Conservation (phyloP, 2,329 filamentous ascomycete genomes). For the Trichoderma sp. region DNA sequence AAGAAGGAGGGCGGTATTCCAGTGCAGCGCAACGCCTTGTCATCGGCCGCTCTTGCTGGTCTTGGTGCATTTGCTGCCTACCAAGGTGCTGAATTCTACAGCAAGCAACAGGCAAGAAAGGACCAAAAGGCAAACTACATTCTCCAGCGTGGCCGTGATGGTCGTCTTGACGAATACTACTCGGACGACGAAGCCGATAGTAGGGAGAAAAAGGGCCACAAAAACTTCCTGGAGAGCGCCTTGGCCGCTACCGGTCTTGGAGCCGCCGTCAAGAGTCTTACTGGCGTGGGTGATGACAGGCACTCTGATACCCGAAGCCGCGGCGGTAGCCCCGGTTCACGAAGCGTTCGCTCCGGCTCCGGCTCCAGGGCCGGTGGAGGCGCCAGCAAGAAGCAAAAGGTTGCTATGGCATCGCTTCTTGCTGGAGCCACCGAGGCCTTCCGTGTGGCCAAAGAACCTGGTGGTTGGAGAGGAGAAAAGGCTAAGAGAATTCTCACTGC, state of each 20-base stretch:
- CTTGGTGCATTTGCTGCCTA: slow-evolving; percentile 66
- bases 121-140: slow-evolving; percentile 57
- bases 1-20: slow-evolving; percentile 49
- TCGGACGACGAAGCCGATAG: slow-evolving; percentile 53
- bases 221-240: slow-evolving; percentile 65
- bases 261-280: slow-evolving; percentile 61
- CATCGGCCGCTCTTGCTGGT: slow-evolving; percentile 62
- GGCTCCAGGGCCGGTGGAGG: slow-evolving; percentile 44
- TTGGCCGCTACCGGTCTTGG: slow-evolving; percentile 63
- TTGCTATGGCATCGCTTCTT: slow-evolving; percentile 85
- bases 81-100: slow-evolving; percentile 63
- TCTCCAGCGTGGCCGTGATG: slow-evolving; percentile 56
- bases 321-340: slow-evolving; percentile 48
- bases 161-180: slow-evolving; percentile 56
- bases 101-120: slow-evolving; percentile 60
- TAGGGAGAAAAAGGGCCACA: slow-evolving; percentile 61
- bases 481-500: slow-evolving; percentile 89
- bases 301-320: slow-evolving; percentile 50
- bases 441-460: slow-evolving; percentile 83
- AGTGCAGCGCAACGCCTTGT: slow-evolving; percentile 59
- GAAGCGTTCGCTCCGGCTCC: slow-evolving; percentile 57
- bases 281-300: slow-evolving; percentile 50
- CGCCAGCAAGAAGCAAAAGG: slow-evolving; percentile 72
- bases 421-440: slow-evolving; percentile 92
- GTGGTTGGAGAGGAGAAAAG: slow-evolving; percentile 87